These are phyloP conservation scores for Backusella morwellensis DNA, from an alignment of 192 early-diverging fungal species.

Conservation along the genomic window DNA sequence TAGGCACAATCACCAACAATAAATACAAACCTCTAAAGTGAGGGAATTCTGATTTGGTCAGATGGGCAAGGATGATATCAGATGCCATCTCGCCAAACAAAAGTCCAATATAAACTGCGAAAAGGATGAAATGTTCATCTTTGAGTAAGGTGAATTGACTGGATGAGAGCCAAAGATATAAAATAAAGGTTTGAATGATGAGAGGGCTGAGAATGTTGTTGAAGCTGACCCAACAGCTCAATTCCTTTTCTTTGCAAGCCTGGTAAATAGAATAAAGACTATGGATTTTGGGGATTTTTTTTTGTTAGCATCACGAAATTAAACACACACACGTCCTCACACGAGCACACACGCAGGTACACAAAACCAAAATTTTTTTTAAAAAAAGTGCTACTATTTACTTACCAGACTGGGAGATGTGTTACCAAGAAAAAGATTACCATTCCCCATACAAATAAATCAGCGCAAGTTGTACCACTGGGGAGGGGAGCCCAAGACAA, in stretches of 20 bases:
- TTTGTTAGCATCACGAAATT: neutral
- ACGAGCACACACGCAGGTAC: neutral
- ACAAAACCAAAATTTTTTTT: neutral
- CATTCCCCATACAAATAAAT: conserved; percentile 34
- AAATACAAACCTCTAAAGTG: conserved; percentile 70
- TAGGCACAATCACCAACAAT: conserved; percentile 52
- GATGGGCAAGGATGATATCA: conserved; percentile 87
- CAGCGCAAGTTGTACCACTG: conserved; percentile 23
- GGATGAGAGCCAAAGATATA: conserved; percentile 68
- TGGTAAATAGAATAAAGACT: conserved; percentile 48
- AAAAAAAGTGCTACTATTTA: neutral
- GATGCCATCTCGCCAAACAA: conserved; percentile 87
- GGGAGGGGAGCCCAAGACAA: conserved; percentile 1
- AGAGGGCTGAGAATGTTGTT: conserved; percentile 59
- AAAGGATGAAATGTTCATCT: conserved; percentile 71
- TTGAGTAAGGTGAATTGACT: conserved; percentile 63
- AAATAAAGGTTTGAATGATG: conserved; percentile 51
- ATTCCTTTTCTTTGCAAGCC: conserved; percentile 47
- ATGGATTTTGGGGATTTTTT: conserved; percentile 16
- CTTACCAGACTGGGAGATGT: conserved; percentile 58
- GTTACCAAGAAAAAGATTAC: conserved; percentile 44
- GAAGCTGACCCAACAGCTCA: conserved; percentile 49
- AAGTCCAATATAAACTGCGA: conserved; percentile 65
- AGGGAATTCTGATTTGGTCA: conserved; percentile 83
- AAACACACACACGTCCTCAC: neutral